Base-by-base conservation (phyloP, 495 filamentous ascomycete genomes). In the Bacidia rubella region DNA sequence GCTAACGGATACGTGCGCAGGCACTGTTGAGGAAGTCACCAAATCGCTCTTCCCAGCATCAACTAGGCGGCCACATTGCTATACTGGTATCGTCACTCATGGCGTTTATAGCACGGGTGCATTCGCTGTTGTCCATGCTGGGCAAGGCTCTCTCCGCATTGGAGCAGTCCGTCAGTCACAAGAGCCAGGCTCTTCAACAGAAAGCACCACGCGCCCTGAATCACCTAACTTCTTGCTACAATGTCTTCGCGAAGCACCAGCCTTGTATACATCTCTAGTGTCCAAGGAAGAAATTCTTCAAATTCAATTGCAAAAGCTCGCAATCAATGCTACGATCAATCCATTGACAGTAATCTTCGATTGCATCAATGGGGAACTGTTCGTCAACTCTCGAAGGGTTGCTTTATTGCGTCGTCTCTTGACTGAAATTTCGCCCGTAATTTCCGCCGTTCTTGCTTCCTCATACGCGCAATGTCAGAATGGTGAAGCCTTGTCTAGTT, bases 321-420 rank as follows among this genome's bases (percentile, higher is more conserved):
- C 81, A 11, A 72, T 90, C 54, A 92, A 93, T 62, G 71, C 78
- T 38, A 68, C 90, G 46, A 80, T 97, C 51, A 87, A 92, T 61
- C 86, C 90, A 0, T 65, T 96, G 3, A 90, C 88, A 0, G 82
- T 76, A 3, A 62, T 93, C 2, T 70, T 86, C 49, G 70, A 82
- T 51, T 83, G 80, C 62, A 70, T 73, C 38, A 95, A 96, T 57
- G 86, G 90, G 24, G 71, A 76, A 38, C 61, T 95, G 0, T 73
- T 94, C 3, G 74, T 71, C 57, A 76, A 77, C 51, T 72, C 73
- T 54, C 64, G 75, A 44, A 69, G 81, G 3, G 70, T 71, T 1
- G 68, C 79, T 24, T 62, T 75, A 15, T 77, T 78, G 58, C 70
- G 74, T 44, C 68, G 89, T 29, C 67, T 94, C 29, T 66, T 80